Conservation (phyloP, 768 basidiomycete genomes). For the Panaeolus papilionaceus region DNA sequence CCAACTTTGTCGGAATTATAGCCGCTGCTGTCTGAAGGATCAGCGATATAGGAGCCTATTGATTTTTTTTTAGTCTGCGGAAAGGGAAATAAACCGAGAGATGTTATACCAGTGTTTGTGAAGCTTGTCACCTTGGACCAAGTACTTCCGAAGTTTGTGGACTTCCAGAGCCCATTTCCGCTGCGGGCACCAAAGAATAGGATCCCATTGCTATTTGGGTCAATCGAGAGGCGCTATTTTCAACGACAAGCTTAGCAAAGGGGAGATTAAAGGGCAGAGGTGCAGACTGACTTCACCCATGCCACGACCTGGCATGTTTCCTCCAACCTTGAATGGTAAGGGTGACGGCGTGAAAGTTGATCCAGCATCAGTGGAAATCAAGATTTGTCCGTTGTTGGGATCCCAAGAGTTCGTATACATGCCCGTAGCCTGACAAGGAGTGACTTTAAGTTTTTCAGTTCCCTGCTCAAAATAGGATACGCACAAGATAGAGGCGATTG, state of each 20-base stretch:
- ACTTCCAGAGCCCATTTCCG: slow-evolving; percentile 73
- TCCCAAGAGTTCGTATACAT: slow-evolving; percentile 71
- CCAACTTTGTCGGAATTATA: slow-evolving; percentile 49
- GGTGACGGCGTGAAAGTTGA: slow-evolving; percentile 56
- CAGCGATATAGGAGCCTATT: slow-evolving; percentile 57
- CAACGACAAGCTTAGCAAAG: neutral
- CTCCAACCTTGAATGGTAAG: slow-evolving; percentile 71
- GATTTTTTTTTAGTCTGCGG: neutral
- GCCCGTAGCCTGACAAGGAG: slow-evolving; percentile 50
- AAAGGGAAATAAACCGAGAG: neutral
- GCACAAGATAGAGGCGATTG: slow-evolving; percentile 58
- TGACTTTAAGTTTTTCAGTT: neutral
- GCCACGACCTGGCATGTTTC: slow-evolving; percentile 74
- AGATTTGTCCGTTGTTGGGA: slow-evolving; percentile 66
- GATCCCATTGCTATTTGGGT: slow-evolving; percentile 66
- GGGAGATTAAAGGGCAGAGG: neutral
- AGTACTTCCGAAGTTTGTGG: slow-evolving; percentile 60
- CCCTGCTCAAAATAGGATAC: slow-evolving; percentile 1
- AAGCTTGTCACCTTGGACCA: slow-evolving; percentile 68
- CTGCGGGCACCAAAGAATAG: slow-evolving; percentile 69
- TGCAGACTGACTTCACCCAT: slow-evolving; percentile 54
- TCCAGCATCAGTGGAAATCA: slow-evolving; percentile 65
- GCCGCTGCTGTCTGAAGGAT: slow-evolving; percentile 55
- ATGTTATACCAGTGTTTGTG: slow-evolving; percentile 56
- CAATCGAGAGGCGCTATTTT: slow-evolving; percentile 60